These are phyloP conservation scores for Pichia californica DNA, from an alignment of 805 yeast species.

Conservation along the genomic window DNA sequence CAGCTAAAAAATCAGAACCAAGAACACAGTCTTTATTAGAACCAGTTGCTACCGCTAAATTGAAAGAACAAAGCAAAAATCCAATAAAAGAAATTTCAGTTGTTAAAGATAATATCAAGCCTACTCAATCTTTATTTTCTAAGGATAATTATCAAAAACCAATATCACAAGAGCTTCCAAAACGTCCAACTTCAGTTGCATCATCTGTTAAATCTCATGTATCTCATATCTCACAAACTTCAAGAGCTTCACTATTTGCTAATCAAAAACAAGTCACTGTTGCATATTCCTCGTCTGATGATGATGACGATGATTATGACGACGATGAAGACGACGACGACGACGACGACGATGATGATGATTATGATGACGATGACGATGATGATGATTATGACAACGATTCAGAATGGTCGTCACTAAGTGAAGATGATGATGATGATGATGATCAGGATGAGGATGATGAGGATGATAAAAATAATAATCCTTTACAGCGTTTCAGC, in stretches of 20 bases:
- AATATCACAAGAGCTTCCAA: background rate
- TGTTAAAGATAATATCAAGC: too few relatives aligned
- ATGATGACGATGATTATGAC: constrained; percentile 26
- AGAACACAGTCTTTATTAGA: too few relatives aligned
- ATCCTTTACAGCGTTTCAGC: too few relatives aligned
- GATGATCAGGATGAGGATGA: constrained; percentile 30
- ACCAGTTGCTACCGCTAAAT: too few relatives aligned
- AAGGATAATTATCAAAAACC: too few relatives aligned
- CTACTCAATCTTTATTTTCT: too few relatives aligned
- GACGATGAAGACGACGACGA: constrained; percentile 6
- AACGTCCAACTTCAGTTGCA: background rate
- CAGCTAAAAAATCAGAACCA: too few relatives aligned
- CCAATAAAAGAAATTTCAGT: too few relatives aligned
- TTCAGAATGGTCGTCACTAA: constrained; percentile 38
- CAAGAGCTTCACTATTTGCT: constrained; percentile 2
- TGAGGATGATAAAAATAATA: too few relatives aligned
- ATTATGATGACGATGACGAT: constrained; percentile 6
- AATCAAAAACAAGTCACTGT: background rate
- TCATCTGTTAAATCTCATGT: background rate
- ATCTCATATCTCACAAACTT: background rate
- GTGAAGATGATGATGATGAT: constrained; percentile 32
- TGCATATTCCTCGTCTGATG: background rate
- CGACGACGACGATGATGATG: constrained; percentile 19
- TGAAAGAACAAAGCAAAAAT: too few relatives aligned
- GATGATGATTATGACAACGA: constrained; percentile 33